phyloP scores from a whole-genome alignment of 2,329 filamentous ascomycete genomes.

The Nemania serpens region DNA sequence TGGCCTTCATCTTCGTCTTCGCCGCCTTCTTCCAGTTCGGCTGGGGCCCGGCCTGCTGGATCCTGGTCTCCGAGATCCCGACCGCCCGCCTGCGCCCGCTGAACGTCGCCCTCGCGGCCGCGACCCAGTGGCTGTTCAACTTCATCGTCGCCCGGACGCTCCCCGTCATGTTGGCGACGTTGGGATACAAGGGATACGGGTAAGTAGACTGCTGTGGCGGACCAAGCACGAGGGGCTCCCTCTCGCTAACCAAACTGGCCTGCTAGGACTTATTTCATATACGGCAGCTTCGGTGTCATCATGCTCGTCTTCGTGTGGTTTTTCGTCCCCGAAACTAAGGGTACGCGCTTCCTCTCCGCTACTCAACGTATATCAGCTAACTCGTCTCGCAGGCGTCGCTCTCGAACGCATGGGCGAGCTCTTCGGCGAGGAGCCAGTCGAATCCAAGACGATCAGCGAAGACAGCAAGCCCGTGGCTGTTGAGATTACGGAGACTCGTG shows the following conservation, averaged over 20 bases:
- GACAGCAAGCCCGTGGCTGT: conserved; percentile 30
- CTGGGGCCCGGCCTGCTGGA: conserved; percentile 70
- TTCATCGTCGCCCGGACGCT: conserved; percentile 67
- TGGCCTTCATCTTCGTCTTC: conserved; percentile 71
- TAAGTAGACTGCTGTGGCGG: conserved; percentile 16
- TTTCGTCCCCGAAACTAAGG: conserved; percentile 52
- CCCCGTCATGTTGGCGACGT: conserved; percentile 64
- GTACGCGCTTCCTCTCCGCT: conserved; percentile 24
- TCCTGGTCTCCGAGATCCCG: conserved; percentile 67
- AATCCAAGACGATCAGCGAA: conserved; percentile 26
- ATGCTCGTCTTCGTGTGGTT: conserved; percentile 68
- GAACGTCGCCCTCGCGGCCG: conserved; percentile 65
- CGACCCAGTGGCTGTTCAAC: conserved; percentile 69
- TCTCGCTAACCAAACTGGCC: conserved; percentile 14
- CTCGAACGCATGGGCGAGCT: conserved; percentile 65
- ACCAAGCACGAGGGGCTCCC: not conserved
- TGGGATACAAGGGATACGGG: conserved; percentile 47
- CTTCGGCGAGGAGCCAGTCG: conserved; percentile 48
- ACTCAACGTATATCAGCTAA: conserved; percentile 40
- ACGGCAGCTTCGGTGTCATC: conserved; percentile 63
- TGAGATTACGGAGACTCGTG: conserved; percentile 28
- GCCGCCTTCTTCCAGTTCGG: conserved; percentile 68
- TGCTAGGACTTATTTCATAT: conserved; percentile 61
- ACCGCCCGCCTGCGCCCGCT: conserved; percentile 54
- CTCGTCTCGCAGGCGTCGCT: conserved; percentile 53